Percentiles rank a stretch among this genome's conserved stretches.
Conservation (phyloP, 1,284 basidiomycete genomes). For the Apiotrichum akiyoshidainum region DNA sequence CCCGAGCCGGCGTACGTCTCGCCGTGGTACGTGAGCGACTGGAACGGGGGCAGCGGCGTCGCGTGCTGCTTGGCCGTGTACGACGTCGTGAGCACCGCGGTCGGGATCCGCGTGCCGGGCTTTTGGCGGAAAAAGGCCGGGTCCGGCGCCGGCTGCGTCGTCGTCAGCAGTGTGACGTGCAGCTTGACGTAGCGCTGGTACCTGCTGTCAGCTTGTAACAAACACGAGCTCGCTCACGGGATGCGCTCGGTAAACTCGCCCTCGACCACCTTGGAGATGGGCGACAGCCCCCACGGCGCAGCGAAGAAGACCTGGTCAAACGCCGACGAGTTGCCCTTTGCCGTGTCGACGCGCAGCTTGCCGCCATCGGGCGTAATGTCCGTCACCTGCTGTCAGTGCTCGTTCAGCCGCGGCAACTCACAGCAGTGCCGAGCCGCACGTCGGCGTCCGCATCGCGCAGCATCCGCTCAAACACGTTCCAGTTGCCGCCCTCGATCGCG, state of each 20-base stretch:
- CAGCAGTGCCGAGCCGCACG: constrained; percentile 66
- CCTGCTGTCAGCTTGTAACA: constrained; percentile 18
- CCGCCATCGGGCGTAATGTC: background rate
- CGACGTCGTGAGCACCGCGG: constrained; percentile 69
- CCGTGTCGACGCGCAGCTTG: constrained; percentile 6
- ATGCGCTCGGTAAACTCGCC: constrained; percentile 16
- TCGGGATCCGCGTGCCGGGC: constrained; percentile 57
- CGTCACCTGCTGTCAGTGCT: background rate
- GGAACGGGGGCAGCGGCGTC: constrained; percentile 70
- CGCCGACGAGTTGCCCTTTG: constrained; percentile 14
- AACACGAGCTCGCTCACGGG: constrained; percentile 10
- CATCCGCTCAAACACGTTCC: constrained; percentile 78
- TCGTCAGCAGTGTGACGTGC: constrained; percentile 84
- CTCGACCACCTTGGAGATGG: constrained; percentile 20
- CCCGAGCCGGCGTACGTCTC: constrained; percentile 51
- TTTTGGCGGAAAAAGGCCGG: constrained; percentile 69
- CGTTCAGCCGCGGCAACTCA: constrained; percentile 34
- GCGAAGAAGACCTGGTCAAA: constrained; percentile 50
- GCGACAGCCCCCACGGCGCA: constrained; percentile 39
- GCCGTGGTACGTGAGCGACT: constrained; percentile 82
- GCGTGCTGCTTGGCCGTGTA: constrained; percentile 36
- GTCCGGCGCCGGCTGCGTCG: constrained; percentile 62
- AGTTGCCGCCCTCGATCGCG: constrained; percentile 76
- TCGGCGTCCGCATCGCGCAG: constrained; percentile 65
- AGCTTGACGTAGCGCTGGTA: constrained; percentile 72